phyloP scores from a whole-genome alignment of 1,139 yeast species.

The Suhomyces atakaporum region DNA sequence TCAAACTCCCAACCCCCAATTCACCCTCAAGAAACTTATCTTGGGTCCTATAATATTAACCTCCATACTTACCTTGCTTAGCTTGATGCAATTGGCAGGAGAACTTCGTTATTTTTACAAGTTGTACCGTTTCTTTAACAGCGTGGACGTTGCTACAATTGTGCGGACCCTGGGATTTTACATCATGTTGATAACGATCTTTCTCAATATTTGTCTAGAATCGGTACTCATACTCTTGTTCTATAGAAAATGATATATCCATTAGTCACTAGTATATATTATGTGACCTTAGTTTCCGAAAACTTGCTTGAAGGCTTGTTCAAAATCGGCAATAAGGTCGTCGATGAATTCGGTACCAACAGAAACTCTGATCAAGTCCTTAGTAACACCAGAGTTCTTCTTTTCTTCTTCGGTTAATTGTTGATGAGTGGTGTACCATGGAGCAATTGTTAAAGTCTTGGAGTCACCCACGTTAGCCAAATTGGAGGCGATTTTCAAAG shows the following conservation, averaged over 20 bases:
- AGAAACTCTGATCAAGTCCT: conserved; percentile 84
- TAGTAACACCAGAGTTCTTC: conserved; percentile 77
- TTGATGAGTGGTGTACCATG: conserved; percentile 93
- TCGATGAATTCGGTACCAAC: conserved; percentile 90
- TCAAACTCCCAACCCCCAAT: conserved; percentile 2
- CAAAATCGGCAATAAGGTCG: conserved; percentile 84
- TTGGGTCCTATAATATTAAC: conserved; percentile 6
- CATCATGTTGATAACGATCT: conserved; percentile 3
- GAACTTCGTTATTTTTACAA: conserved; percentile 5
- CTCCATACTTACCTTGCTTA: conserved; percentile 4
- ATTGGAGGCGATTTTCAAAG: conserved; percentile 80
- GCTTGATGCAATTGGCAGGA: conserved; percentile 5
- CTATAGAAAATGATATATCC: conserved; percentile 9
- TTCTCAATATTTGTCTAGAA: conserved; percentile 3
- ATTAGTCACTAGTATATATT: too few relatives aligned
- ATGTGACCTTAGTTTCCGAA: too few relatives aligned
- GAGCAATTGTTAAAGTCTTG: conserved; percentile 92
- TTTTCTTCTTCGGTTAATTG: conserved; percentile 85
- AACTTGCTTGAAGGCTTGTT: conserved; percentile 69
- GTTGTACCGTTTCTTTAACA: neutral
- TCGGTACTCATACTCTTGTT: conserved; percentile 1
- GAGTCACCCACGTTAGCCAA: conserved; percentile 97
- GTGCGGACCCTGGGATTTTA: conserved; percentile 7
- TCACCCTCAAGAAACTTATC: conserved; percentile 3
- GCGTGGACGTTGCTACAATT: conserved; percentile 3